Conservation (phyloP, 768 basidiomycete genomes). For the Lactarius psammicola region DNA sequence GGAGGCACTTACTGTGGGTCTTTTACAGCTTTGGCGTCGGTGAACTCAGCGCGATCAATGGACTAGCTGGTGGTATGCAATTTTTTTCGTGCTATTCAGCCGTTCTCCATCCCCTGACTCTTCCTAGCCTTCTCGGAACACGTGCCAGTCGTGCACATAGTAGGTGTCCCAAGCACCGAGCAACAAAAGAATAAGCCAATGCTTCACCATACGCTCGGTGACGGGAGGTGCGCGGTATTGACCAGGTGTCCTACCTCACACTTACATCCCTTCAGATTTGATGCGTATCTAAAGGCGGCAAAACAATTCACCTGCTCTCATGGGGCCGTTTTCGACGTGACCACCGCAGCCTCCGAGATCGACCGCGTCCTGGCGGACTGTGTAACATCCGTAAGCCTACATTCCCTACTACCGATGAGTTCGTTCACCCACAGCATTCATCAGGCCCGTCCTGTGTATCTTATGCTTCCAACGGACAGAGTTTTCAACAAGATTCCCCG, state of each 20-base stretch:
- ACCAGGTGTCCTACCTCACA: neutral
- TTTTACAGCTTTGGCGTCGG: conserved; percentile 81
- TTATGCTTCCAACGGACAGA: conserved; percentile 83
- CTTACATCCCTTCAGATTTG: conserved; percentile 48
- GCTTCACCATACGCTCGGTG: conserved; percentile 87
- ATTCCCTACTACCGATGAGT: neutral
- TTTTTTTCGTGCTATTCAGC: neutral
- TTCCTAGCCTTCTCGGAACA: conserved; percentile 77
- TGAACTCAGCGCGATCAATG: conserved; percentile 84
- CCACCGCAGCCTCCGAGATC: conserved; percentile 63
- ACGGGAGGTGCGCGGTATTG: conserved; percentile 54
- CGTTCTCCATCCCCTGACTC: neutral
- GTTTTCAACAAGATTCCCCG: conserved; percentile 65
- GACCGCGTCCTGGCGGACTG: conserved; percentile 76
- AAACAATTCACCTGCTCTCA: conserved; percentile 73
- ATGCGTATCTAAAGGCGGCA: conserved; percentile 75
- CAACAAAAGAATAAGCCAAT: conserved; percentile 72
- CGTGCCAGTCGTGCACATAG: conserved; percentile 87
- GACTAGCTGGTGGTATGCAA: conserved; percentile 68
- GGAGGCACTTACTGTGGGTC: neutral
- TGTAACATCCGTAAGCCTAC: neutral
- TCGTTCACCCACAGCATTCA: neutral
- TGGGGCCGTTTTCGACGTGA: conserved; percentile 52
- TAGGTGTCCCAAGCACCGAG: conserved; percentile 72
- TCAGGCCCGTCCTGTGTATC: conserved; percentile 84